These are phyloP conservation scores for Boletus patriciae DNA, from an alignment of 768 basidiomycete species.

Conservation along the genomic window DNA sequence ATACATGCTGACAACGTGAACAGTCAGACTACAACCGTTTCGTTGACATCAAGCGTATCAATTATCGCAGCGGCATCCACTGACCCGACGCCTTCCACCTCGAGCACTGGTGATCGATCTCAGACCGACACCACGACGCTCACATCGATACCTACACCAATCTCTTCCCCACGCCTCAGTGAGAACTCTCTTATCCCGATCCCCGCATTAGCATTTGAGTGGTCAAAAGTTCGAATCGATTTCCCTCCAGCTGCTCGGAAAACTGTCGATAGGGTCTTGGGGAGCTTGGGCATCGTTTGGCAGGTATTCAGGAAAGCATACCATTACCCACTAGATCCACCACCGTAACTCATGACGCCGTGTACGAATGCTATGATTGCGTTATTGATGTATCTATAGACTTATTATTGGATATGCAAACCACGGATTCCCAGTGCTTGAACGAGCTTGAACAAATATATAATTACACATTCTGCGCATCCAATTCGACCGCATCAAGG, in stretches of 20 bases:
- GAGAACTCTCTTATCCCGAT: constrained; percentile 24
- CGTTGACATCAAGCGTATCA: constrained; percentile 7
- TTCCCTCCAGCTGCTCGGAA: constrained; percentile 25
- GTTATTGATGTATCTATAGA: constrained; percentile 16
- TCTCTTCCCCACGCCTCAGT: constrained; percentile 4
- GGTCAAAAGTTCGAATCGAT: constrained; percentile 29
- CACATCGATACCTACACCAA: constrained; percentile 15
- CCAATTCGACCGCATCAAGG: no score
- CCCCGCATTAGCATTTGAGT: constrained; percentile 27
- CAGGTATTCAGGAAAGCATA: constrained; percentile 32
- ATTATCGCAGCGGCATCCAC: constrained; percentile 8
- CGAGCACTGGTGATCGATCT: constrained; percentile 10
- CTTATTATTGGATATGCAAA: not conserved
- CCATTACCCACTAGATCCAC: constrained; percentile 37
- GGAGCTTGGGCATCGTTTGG: constrained; percentile 31
- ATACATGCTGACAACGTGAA: not conserved
- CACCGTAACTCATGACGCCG: constrained; percentile 12
- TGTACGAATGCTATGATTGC: constrained; percentile 11
- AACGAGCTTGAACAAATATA: no score
- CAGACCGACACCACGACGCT: constrained; percentile 9
- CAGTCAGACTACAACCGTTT: constrained; percentile 4
- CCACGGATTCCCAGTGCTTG: not conserved
- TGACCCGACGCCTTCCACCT: constrained; percentile 1
- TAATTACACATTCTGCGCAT: no score
- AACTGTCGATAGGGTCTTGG: constrained; percentile 28